phyloP scores from a whole-genome alignment of 139 green algal species.

The Chlamydomonas sp. region DNA sequence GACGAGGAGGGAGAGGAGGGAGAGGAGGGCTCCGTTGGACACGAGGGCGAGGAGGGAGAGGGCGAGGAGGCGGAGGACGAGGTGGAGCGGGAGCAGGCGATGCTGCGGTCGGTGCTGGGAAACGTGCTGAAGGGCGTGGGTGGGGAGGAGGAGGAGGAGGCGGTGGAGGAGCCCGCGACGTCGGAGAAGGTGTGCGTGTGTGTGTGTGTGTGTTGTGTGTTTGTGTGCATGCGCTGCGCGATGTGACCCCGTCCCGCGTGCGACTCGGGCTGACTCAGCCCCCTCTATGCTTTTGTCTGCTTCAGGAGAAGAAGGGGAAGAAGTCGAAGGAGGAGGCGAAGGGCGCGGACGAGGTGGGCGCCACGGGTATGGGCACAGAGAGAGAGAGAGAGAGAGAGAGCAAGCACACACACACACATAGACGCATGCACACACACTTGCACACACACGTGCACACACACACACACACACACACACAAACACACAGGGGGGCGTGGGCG shows the following conservation, averaged over 20 bases:
- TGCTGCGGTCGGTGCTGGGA: slow-evolving; percentile 12
- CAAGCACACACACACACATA: no score
- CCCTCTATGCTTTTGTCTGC: no score
- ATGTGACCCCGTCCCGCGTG: no score
- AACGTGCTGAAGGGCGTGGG: slow-evolving; percentile 7
- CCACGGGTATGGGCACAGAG: neutral
- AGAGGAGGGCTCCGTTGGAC: neutral
- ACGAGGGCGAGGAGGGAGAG: slow-evolving; percentile 11
- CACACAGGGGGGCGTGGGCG: no score
- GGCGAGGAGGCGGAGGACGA: slow-evolving; percentile 2
- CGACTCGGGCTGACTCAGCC: no score
- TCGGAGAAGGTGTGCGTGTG: neutral
- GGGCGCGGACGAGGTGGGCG: slow-evolving; percentile 9
- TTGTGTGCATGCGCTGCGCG: no score
- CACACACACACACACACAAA: no score
- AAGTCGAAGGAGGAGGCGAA: slow-evolving; percentile 19
- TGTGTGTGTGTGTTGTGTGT: no score
- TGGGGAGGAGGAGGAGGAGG: slow-evolving; percentile 5
- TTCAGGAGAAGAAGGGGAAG: slow-evolving; percentile 13
- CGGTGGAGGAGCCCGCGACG: slow-evolving; percentile 4
- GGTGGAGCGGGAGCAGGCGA: neutral
- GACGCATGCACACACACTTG: no score
- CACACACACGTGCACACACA: no score
- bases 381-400: neutral
- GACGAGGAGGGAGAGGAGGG: neutral